Conservation (phyloP, 805 yeast genomes). For the Saccharomycopsis capsularis region DNA sequence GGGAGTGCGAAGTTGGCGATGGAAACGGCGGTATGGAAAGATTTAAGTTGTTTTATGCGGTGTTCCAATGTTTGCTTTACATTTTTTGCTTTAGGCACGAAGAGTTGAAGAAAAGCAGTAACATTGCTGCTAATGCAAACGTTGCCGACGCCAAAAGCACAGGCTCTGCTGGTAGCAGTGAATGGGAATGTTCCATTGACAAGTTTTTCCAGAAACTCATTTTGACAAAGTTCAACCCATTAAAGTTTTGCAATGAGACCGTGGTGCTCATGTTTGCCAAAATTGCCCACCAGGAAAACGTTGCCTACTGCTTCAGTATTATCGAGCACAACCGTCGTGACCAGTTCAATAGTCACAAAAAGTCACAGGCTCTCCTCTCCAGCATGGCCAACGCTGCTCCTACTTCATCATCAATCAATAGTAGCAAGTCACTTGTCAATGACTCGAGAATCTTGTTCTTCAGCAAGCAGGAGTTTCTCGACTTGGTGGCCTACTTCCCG, state of each 20-base stretch:
- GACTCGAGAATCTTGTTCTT: constrained; percentile 29
- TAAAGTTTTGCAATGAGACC: constrained; percentile 87
- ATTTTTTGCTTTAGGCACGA: constrained; percentile 85
- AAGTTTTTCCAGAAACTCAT: constrained; percentile 81
- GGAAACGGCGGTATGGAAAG: constrained; percentile 71
- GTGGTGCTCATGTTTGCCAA: constrained; percentile 92
- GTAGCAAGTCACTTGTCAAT: constrained; percentile 5
- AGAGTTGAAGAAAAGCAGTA: constrained; percentile 32
- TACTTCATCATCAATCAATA: not conserved
- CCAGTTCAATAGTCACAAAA: constrained; percentile 38
- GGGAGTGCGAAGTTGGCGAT: constrained; percentile 74
- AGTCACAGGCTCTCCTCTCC: not conserved
- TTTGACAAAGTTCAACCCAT: constrained; percentile 84
- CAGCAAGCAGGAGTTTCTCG: constrained; percentile 75
- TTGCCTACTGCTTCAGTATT: constrained; percentile 88
- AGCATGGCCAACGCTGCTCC: not conserved
- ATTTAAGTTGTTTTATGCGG: constrained; percentile 82
- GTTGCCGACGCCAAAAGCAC: constrained; percentile 26
- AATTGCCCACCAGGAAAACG: constrained; percentile 80
- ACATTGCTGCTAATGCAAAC: constrained; percentile 21
- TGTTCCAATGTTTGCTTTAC: constrained; percentile 83
- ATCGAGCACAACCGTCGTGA: constrained; percentile 84
- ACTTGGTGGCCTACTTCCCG: constrained; percentile 92
- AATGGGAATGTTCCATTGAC: constrained; percentile 78
- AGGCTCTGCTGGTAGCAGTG: constrained; percentile 30